Evolutionary conservation across 192 early-diverging fungal species (phyloP).

Genomic region (Funneliformis mosseae): DNA sequence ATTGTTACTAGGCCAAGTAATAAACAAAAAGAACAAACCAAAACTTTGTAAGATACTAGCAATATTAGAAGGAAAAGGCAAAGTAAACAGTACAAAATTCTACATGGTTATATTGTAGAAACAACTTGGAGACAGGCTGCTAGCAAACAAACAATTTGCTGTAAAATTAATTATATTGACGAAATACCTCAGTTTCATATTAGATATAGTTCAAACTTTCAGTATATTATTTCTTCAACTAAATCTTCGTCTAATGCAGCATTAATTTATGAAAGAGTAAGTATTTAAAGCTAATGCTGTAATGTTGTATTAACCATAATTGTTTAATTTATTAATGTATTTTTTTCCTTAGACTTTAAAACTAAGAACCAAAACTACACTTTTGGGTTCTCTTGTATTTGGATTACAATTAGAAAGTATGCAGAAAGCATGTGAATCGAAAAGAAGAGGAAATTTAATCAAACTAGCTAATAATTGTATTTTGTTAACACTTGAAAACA

Average conservation of each 20-base stretch:
- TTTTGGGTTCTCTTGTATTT: constrained; percentile 2
- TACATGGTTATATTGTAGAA: constrained; percentile 8
- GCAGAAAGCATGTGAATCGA: not conserved
- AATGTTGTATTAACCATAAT: no score
- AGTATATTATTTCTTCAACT: not conserved
- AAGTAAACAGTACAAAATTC: not conserved
- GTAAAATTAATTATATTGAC: constrained; percentile 1
- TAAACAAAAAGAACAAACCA: not conserved
- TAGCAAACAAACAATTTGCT: not conserved
- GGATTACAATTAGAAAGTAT: not conserved
- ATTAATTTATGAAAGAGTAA: not conserved
- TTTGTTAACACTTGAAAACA: constrained; percentile 6
- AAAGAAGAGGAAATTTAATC: not conserved
- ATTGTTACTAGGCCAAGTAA: not conserved
- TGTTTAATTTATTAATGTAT: not conserved
- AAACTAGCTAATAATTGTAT: constrained; percentile 11
- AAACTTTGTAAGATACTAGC: no score
- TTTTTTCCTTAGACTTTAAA: not conserved
- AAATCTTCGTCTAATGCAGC: not conserved
- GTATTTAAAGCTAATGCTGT: no score
- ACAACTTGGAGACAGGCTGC: not conserved
- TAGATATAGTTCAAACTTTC: not conserved
- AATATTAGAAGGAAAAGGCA: not conserved
- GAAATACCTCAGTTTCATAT: not conserved
- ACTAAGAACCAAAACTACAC: not conserved